Percentiles rank a stretch among this genome's conserved stretches.
Evolutionary conservation across 306 rosid genomes (phyloP).

Genomic region (Pueraria montana): DNA sequence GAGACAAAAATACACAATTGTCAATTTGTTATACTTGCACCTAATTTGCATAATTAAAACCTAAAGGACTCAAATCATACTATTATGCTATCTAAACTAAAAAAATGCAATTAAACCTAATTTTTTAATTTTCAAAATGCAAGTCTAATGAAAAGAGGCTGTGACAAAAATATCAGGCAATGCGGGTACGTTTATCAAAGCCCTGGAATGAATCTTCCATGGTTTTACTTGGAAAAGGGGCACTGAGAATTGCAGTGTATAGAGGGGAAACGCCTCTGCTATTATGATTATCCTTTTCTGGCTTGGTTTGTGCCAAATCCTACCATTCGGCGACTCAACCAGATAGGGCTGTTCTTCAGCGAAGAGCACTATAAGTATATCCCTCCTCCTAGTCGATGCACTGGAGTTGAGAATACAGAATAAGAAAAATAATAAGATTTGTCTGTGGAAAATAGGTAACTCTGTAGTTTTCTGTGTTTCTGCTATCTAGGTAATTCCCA

Average conservation of each 20-base stretch:
- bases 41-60: too few species aligned
- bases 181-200: slow-evolving; percentile 3
- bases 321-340: not conserved
- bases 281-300: not conserved
- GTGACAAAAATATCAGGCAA: not conserved
- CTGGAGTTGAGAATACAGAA: too few species aligned
- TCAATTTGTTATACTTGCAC: too few species aligned
- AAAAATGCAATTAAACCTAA: too few species aligned
- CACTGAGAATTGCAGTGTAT: slow-evolving; percentile 4
- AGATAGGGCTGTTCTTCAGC: too few species aligned
- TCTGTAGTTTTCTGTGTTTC: slow-evolving; percentile 21
- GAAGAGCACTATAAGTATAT: too few species aligned
- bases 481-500: slow-evolving; percentile 14
- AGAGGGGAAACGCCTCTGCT: not conserved
- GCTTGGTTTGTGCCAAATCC: not conserved
- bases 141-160: not conserved
- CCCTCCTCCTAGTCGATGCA: too few species aligned
- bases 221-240: slow-evolving; percentile 38
- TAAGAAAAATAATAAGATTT: too few species aligned
- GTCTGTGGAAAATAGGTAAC: not conserved
- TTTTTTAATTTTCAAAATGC: too few species aligned
- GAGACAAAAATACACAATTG: too few species aligned
- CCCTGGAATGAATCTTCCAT: not conserved
- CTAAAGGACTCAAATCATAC: too few species aligned
- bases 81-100: too few species aligned